Percentiles rank a stretch among this genome's conserved stretches.
Evolutionary conservation across 2,329 filamentous ascomycete species (phyloP).

Genomic region (Fusarium mundagurra): DNA sequence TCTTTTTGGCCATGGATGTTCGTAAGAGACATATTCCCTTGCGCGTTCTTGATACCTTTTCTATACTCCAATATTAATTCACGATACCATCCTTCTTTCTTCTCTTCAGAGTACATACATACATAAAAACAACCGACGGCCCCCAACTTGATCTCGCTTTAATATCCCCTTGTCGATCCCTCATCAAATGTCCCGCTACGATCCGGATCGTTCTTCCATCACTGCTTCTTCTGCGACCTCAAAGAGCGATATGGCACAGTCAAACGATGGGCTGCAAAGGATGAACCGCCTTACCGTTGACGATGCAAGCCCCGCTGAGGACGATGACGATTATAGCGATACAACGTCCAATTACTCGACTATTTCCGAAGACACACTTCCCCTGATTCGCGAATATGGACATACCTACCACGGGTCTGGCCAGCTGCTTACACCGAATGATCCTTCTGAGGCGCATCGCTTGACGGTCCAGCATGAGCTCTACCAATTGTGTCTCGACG

Average conservation of each 20-base stretch:
- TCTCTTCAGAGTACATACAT: neutral
- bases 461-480: constrained; percentile 48
- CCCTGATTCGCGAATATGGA: constrained; percentile 48
- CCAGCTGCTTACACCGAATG: constrained; percentile 48
- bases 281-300: constrained; percentile 19
- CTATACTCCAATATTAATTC: neutral
- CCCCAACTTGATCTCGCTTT: neutral
- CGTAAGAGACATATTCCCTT: neutral
- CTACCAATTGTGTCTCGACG: constrained; percentile 49
- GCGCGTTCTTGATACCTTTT: neutral
- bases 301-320: constrained; percentile 30
- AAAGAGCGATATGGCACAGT: constrained; percentile 11
- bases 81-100: neutral
- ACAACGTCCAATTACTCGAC: constrained; percentile 48
- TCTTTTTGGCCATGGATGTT: constrained; percentile 18
- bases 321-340: constrained; percentile 42
- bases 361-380: constrained; percentile 47
- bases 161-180: constrained; percentile 21
- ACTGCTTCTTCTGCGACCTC: constrained; percentile 13
- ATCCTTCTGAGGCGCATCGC: constrained; percentile 47
- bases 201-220: constrained; percentile 9
- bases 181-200: constrained; percentile 25
- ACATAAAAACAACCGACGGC: neutral
- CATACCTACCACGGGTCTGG: constrained; percentile 52
- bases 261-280: constrained; percentile 3